Evolutionary conservation across 2,329 filamentous ascomycete genomes (phyloP).

Genomic region (Magnaporthiopsis poae): DNA sequence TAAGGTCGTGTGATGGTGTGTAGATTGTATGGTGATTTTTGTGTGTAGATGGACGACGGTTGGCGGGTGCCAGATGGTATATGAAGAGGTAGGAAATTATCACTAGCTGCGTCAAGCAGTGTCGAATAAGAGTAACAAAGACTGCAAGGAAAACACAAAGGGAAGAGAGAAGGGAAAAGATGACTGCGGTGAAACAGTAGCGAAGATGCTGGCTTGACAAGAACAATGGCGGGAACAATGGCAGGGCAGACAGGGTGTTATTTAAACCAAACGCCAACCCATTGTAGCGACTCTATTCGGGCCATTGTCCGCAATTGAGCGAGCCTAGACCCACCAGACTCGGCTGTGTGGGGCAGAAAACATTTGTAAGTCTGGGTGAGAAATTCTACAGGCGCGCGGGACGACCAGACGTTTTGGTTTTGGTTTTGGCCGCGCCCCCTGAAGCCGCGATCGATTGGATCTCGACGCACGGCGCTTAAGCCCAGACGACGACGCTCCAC

Average conservation of each 20-base stretch:
- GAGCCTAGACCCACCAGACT: neutral
- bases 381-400: neutral
- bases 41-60: neutral
- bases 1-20: neutral
- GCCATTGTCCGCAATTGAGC: neutral
- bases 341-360: neutral
- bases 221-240: neutral
- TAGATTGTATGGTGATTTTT: neutral
- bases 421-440: neutral
- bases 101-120: neutral
- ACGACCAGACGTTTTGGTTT: neutral
- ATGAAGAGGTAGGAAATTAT: neutral
- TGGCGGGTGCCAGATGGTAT: neutral
- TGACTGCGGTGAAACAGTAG: neutral
- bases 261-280: neutral
- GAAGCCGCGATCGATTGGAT: neutral
- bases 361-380: neutral
- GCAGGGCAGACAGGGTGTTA: neutral
- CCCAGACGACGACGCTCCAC: neutral
- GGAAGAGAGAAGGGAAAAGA: neutral
- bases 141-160: neutral
- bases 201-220: neutral
- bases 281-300: neutral
- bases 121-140: neutral
- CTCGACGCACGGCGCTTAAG: neutral